phyloP scores from a whole-genome alignment of 371 early-diverging fungal species.

The Mortierella sp. region DNA sequence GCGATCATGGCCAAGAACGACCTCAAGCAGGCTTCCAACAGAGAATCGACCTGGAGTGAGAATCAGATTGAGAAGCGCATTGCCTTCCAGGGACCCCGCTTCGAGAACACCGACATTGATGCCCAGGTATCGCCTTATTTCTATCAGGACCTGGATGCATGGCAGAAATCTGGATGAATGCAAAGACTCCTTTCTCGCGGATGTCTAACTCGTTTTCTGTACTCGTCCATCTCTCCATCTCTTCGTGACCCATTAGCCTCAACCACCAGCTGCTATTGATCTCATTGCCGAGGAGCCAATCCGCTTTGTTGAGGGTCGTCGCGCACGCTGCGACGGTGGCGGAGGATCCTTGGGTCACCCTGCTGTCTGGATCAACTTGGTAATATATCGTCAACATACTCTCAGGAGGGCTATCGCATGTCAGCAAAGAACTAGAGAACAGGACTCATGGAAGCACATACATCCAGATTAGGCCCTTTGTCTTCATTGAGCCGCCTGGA shows the following conservation, averaged over 20 bases:
- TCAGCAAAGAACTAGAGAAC: too few relatives aligned
- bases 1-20: constrained; percentile 31
- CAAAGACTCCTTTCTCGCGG: background rate
- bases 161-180: background rate
- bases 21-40: constrained; percentile 79
- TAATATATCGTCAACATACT: constrained; percentile 39
- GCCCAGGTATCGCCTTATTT: constrained; percentile 71
- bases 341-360: constrained; percentile 95
- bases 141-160: background rate
- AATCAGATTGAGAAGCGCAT: constrained; percentile 75
- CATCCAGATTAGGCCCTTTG: background rate
- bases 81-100: constrained; percentile 88
- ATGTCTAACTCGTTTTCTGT: constrained; percentile 3
- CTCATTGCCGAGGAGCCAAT: constrained; percentile 91
- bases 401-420: too few relatives aligned
- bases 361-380: constrained; percentile 94
- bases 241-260: constrained; percentile 70
- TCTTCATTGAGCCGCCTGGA: constrained; percentile 2
- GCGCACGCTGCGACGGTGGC: constrained; percentile 92
- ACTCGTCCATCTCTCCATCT: background rate
- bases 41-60: constrained; percentile 78
- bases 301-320: constrained; percentile 75
- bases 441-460: too few relatives aligned
- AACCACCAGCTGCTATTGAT: constrained; percentile 91
- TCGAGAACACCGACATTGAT: constrained; percentile 87